Evolutionary conservation across 1,284 basidiomycete genomes (phyloP), one percentile per base, ranked within the genome.

Genomic region (Coniferiporia sulphurascens): DNA sequence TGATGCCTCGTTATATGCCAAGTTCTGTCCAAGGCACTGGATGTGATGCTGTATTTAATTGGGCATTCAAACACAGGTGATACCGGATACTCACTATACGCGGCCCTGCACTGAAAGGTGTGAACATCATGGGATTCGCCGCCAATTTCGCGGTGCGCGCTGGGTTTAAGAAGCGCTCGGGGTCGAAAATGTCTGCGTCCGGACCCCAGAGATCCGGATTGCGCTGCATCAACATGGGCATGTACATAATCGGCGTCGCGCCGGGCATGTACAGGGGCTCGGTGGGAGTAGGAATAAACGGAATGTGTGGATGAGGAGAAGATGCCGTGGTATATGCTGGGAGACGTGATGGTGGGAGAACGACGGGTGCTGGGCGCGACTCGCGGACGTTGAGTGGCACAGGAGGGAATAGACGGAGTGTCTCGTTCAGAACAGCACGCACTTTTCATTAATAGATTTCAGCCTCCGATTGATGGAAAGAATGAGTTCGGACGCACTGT

Each of bases 11-110:
- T 88, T 88, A 62, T 83, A 84, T 3, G 87, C 87, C 62, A 87
- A 87, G 64, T 87, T 84, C 67, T 88, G 85, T 5, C 87, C 87
- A 15, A 89, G 70, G 65, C 87, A 89, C 86, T 87, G 64, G 17
- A 21, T 9, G 13, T 55, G 12, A 41, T 41, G 12, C 38, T 41
- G 38, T 15, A 41, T 10, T 41, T 3, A 41, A 41, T 10, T 15
- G 9, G 15, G 3, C 38, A 41, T 41, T 41, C 15, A 15, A 3
- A 15, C 7, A 12, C 15, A 27, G 45, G 48, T 34, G 35, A 32
- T 27, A 19, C 48, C 44, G 32, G 45, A 27, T n/a, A 70, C 77
- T 65, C 63, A 78, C 78, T 61, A 74, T 74, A 35, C 77, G 72
- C 9, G 87, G 86, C 0, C 87, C 87, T 45, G 82, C 83, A 66